Percentiles rank a stretch among this genome's conserved stretches.
Conservation (phyloP, 352 stramenopile genomes). For the Phytophthora foliorum region DNA sequence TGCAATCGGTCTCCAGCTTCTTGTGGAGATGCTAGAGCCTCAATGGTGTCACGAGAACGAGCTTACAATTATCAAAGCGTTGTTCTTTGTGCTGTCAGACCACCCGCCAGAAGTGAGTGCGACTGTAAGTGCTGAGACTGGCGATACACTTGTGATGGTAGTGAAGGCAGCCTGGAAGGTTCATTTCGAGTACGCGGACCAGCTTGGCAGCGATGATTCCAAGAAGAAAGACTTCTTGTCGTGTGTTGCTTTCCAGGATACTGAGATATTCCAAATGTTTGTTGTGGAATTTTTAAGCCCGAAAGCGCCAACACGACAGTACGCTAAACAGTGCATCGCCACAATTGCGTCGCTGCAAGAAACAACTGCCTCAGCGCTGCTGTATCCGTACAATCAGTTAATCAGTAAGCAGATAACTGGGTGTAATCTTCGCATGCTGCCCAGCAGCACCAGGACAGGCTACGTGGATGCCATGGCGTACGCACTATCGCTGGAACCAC, state of each 20-base stretch:
- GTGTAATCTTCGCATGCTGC: conserved; percentile 78
- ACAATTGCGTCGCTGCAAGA: conserved; percentile 65
- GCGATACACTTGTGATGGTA: conserved; percentile 62
- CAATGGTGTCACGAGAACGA: conserved; percentile 92
- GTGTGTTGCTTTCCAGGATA: conserved; percentile 85
- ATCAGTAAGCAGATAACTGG: conserved; percentile 89
- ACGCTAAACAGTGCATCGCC: conserved; percentile 78
- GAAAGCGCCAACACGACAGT: conserved; percentile 71
- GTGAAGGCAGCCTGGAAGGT: conserved; percentile 71
- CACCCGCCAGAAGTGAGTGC: conserved; percentile 87
- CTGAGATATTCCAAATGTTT: conserved; percentile 88
- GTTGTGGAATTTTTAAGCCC: conserved; percentile 89
- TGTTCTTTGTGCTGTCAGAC: conserved; percentile 91
- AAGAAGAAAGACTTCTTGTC: conserved; percentile 73
- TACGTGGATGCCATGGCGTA: conserved; percentile 92
- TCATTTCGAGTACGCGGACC: conserved; percentile 45
- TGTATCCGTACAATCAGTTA: conserved; percentile 88
- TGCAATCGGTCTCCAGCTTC: conserved; percentile 69
- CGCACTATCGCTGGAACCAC: conserved; percentile 72
- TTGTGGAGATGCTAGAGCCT: conserved; percentile 71
- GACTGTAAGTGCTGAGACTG: conserved; percentile 79
- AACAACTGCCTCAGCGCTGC: conserved; percentile 68
- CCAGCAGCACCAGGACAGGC: conserved; percentile 72
- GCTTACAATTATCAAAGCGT: conserved; percentile 80
- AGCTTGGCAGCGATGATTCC: conserved; percentile 42